phyloP scores from a whole-genome alignment of 257 asterid species.

The Ehretia macrophylla region DNA sequence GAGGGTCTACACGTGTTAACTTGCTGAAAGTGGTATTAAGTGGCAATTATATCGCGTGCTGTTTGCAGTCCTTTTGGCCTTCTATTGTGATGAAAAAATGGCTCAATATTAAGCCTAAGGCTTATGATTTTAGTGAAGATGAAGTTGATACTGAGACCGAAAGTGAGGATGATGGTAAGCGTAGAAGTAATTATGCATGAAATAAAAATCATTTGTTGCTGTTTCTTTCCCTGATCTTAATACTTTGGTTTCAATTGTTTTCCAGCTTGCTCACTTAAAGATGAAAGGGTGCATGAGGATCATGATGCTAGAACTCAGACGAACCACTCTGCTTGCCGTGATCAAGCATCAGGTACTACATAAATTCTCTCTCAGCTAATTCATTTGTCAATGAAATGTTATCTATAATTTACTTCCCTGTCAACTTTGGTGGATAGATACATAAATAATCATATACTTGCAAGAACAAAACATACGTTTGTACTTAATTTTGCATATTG shows the following conservation, averaged over 20 bases:
- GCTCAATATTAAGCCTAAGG: conserved; percentile 78
- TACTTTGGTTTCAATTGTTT: not conserved
- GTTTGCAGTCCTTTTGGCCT: conserved; percentile 76
- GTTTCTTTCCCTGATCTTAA: not conserved
- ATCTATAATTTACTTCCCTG: not conserved
- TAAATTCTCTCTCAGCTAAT: not conserved
- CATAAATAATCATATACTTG: too few relatives aligned
- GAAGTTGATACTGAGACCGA: conserved; percentile 76
- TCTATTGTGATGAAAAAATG: conserved; percentile 91
- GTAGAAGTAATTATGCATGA: not conserved
- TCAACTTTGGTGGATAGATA: too few relatives aligned
- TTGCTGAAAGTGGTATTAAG: conserved; percentile 10
- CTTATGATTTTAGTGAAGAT: conserved; percentile 83
- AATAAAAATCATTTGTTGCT: conserved; percentile 11
- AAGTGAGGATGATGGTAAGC: conserved; percentile 86
- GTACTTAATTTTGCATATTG: too few relatives aligned
- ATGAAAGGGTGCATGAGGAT: conserved; percentile 42
- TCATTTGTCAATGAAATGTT: not conserved
- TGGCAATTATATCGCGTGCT: conserved; percentile 4
- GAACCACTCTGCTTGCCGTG: conserved; percentile 36
- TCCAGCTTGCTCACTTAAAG: conserved; percentile 59
- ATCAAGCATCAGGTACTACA: conserved; percentile 36
- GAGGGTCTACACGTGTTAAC: too few relatives aligned
- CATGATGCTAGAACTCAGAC: conserved; percentile 21
- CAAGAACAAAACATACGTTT: too few relatives aligned